Percentiles rank a stretch among this genome's conserved stretches.
Evolutionary conservation across 345 rosid genomes (phyloP).

Genomic region (Eucalyptus cloeziana): DNA sequence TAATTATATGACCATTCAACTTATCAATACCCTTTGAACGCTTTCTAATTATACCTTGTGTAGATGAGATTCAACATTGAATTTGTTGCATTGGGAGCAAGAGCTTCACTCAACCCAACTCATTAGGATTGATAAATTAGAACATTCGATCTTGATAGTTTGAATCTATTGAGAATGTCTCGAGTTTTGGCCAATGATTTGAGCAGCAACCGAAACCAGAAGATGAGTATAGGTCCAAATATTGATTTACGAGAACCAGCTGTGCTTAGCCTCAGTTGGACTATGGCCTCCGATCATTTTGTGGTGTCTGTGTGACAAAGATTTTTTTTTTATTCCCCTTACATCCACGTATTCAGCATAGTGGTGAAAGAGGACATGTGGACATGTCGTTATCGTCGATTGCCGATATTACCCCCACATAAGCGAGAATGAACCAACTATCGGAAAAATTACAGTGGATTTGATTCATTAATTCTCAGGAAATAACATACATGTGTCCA

Average conservation of each 20-base stretch:
- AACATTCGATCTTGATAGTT: not conserved
- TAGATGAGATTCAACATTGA: too few relatives aligned
- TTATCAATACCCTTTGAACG: not conserved
- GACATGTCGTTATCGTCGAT: not conserved
- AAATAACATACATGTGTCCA: not conserved
- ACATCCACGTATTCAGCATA: not conserved
- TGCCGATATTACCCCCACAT: not conserved
- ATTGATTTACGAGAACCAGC: not conserved
- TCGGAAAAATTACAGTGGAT: too few relatives aligned
- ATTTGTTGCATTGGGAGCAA: not conserved
- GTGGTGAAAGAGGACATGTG: not conserved
- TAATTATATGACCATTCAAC: too few relatives aligned
- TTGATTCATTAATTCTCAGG: not conserved
- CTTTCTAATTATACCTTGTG: not conserved
- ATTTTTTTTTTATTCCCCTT: too few relatives aligned
- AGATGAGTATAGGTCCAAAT: not conserved
- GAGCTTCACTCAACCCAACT: not conserved
- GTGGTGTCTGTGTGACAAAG: not conserved
- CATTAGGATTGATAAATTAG: not conserved
- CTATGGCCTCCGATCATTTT: not conserved
- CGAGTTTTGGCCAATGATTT: not conserved
- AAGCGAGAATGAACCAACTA: not conserved
- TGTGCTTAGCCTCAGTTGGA: not conserved
- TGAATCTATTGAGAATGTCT: not conserved
- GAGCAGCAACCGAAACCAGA: too few relatives aligned